Base-by-base conservation (phyloP, 202 grass and related monocot species). In the Setaria italica region DNA sequence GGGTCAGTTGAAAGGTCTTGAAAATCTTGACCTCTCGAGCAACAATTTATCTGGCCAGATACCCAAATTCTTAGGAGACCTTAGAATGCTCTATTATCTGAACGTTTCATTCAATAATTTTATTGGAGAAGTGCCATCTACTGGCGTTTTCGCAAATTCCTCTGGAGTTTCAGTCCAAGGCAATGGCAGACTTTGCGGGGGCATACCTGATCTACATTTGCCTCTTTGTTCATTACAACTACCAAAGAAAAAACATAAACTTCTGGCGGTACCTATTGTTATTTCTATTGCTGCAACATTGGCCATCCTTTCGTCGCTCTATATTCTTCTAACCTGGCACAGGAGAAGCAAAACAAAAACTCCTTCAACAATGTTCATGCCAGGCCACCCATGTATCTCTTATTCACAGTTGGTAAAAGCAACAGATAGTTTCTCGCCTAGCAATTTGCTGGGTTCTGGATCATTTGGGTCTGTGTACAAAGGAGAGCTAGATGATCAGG, bases 371-470 rank as follows among this genome's bases (percentile, higher is more conserved):
- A 57, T 5, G 6, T 33, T 46, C 5, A 62, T 74, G 19, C 62
- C 78, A 21, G 70, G 60, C 15, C 77, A 76, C 51, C 58, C 70
- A 19, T 1, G 17, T 4, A 72, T 93, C 64, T 86, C 91, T 35
- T 93, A 90, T 6, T 21, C 13, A 0, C 67, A 93, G 45, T 8
- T 90, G 7, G 74, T 81, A 2, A 88, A 19, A 77, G 87, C 91
- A 72, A 93, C 85, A 50, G 60, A 93, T 81, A 45, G 62, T 74
- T 90, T 90, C 57, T 86, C 85, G 0, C 2, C 7, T 3, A n/a
- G 17, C 15, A 88, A 86, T 72, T 79, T 93, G 45, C 7, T 93
- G 72, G 91, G 91, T 6, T 83, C 57, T 2, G 85, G 88, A 11
- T 54, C 81, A 32, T 88, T 84, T 67, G 88, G 79, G 4, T 81